Evolutionary conservation across 164 flowering plant genomes (phyloP).

Genomic region (Echeveria elegans): DNA sequence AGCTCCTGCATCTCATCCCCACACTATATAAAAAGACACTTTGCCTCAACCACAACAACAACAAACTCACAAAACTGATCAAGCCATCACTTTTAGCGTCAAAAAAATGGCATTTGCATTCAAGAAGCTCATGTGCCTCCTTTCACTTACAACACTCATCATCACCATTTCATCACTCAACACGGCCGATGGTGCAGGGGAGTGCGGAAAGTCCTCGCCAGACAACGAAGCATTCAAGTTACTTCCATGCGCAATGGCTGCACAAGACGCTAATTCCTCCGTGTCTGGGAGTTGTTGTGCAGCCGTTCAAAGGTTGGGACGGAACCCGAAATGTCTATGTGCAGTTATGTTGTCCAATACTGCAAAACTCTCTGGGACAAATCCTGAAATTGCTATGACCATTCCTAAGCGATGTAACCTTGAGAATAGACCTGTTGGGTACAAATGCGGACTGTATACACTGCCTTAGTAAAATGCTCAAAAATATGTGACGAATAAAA

Average conservation of each 20-base stretch:
- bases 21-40: not conserved
- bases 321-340: constrained; percentile 60
- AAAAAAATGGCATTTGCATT: constrained; percentile 7
- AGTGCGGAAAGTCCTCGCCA: constrained; percentile 36
- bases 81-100: not conserved
- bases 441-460: constrained; percentile 22
- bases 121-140: constrained; percentile 15
- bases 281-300: constrained; percentile 36
- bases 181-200: constrained; percentile 18
- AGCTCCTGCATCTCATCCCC: not conserved
- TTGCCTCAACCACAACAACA: not conserved
- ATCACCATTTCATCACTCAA: constrained; percentile 16
- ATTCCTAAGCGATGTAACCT: constrained; percentile 71
- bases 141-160: constrained; percentile 9
- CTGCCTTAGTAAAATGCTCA: too few species aligned
- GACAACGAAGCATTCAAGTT: constrained; percentile 42
- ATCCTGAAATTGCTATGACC: constrained; percentile 48
- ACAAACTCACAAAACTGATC: not conserved
- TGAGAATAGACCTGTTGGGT: constrained; percentile 53
- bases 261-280: constrained; percentile 27
- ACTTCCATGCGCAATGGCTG: constrained; percentile 44
- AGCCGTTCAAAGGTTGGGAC: constrained; percentile 35
- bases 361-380: constrained; percentile 40
- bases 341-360: constrained; percentile 66
- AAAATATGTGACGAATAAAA: too few species aligned